Percentiles rank a stretch among this genome's conserved stretches.
Evolutionary conservation across 331 rosid genomes (phyloP).

Genomic region (Stylosanthes scabra): DNA sequence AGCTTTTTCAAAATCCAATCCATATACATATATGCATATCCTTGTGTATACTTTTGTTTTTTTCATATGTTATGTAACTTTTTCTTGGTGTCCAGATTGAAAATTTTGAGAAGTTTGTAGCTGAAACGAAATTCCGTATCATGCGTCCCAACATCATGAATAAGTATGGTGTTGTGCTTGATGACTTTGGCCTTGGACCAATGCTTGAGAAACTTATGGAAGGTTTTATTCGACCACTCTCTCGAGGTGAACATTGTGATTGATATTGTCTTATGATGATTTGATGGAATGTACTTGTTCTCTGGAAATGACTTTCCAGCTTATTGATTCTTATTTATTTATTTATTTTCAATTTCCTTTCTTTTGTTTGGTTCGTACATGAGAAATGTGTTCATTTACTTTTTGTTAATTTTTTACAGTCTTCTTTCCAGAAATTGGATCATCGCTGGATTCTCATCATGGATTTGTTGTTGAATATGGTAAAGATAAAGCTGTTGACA

Average conservation of each 20-base stretch:
- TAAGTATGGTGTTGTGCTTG: slow-evolving; percentile 88
- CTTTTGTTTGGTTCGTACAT: not conserved
- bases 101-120: slow-evolving; percentile 85
- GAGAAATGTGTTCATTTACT: slow-evolving; percentile 11
- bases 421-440: slow-evolving; percentile 59
- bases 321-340: not conserved
- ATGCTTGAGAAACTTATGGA: slow-evolving; percentile 94
- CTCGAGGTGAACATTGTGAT: slow-evolving; percentile 61
- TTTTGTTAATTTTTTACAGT: slow-evolving; percentile 39
- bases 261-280: slow-evolving; percentile 20
- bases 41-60: not conserved
- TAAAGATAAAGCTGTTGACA: slow-evolving; percentile 62
- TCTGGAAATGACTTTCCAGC: slow-evolving; percentile 11
- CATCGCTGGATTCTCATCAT: slow-evolving; percentile 64
- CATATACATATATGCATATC: not conserved
- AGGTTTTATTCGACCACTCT: slow-evolving; percentile 76
- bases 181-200: slow-evolving; percentile 91
- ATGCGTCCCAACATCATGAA: slow-evolving; percentile 99
- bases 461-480: slow-evolving; percentile 69
- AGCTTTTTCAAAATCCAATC: too few relatives aligned
- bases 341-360: not conserved
- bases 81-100: slow-evolving; percentile 70
- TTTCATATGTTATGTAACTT: slow-evolving; percentile 28
- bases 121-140: slow-evolving; percentile 72
- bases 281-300: slow-evolving; percentile 19